Base-by-base conservation (phyloP, 176 grass and related monocot species). In the Aegilops bicornis region DNA sequence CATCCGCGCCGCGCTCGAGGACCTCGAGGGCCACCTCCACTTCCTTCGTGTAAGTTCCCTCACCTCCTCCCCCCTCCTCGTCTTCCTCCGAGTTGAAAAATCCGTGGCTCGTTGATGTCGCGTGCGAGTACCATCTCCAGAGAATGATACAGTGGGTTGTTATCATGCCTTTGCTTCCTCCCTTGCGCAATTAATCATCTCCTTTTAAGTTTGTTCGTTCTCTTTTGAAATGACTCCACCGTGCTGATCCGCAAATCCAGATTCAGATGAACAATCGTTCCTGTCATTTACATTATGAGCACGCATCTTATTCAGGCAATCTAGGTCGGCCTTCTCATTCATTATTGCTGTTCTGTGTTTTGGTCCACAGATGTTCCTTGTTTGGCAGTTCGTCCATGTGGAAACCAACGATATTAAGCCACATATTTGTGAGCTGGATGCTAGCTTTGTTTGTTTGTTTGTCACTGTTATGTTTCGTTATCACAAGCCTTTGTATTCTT, bases 1-100 rank as follows among this genome's bases (percentile, higher is more conserved):
- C 78, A 93, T 96, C 77, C 87, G 94, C 64, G 66, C 86, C n/a
- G 93, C 93, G 42, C 84, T 95, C n/a, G 93, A 95, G 84, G 88
- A 95, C 67, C 87, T 95, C 40, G 91, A 95, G 80, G 91, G 92
- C 56, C 86, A 95, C 88, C 89, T 95, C 77, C 90, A 89, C 76
- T 95, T 91, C 84, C 92, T 93, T 60, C 91, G 89, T 48, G 94
- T 96, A 24, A 93, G 91, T 76, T 69, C 43, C 31, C 80, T 60
- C 75, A 1, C 3, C 11, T 37, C 70, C 27, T 42, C 40, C 40
- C 47, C 52, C 80, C 61, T 47, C 29, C 54, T n/a, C 43, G 77
- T 3, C 27, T 27, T n/a, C 5, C 62, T 22, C 29, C 12, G 8
- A 20, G 40, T 24, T 82, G 20, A 24, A 37, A 37, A 66, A 23